A percentile compares a stretch with the other conserved stretches of the same genome.
Evolutionary conservation across 2,329 filamentous ascomycete genomes (phyloP).

Genomic region (Scedosporium apiospermum): DNA sequence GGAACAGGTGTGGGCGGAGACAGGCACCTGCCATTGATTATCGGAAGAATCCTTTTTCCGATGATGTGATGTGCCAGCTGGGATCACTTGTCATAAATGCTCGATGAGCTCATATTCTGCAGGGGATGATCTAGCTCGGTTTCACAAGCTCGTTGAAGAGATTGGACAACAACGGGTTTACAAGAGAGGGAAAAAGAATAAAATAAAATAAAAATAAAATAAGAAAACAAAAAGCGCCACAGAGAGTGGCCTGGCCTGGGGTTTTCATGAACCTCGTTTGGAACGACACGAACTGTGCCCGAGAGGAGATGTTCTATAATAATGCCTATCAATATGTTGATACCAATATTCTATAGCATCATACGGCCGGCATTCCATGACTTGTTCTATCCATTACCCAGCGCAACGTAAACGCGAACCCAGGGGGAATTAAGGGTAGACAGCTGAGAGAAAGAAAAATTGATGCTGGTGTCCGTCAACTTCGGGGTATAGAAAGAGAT

Average conservation of each 20-base stretch:
- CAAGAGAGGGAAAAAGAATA: no score
- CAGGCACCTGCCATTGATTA: background rate
- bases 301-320: background rate
- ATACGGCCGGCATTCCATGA: background rate
- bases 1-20: slow-evolving; percentile 1
- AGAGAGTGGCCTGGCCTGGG: no score
- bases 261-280: no score
- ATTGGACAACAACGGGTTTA: no score
- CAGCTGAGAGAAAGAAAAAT: background rate
- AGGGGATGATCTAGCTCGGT: background rate
- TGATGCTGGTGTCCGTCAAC: background rate
- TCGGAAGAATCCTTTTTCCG: background rate
- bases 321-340: background rate
- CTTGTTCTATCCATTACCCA: background rate
- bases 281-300: no score
- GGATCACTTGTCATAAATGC: background rate
- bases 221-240: no score
- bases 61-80: background rate
- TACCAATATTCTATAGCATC: background rate
- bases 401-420: background rate
- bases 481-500: slow-evolving; percentile 1
- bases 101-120: background rate
- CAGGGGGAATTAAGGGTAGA: background rate
- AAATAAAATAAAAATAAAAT: no score
- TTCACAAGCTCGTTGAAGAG: no score